Base-by-base conservation (phyloP, 371 early-diverging fungal species). In the Mortierella polycephala region DNA sequence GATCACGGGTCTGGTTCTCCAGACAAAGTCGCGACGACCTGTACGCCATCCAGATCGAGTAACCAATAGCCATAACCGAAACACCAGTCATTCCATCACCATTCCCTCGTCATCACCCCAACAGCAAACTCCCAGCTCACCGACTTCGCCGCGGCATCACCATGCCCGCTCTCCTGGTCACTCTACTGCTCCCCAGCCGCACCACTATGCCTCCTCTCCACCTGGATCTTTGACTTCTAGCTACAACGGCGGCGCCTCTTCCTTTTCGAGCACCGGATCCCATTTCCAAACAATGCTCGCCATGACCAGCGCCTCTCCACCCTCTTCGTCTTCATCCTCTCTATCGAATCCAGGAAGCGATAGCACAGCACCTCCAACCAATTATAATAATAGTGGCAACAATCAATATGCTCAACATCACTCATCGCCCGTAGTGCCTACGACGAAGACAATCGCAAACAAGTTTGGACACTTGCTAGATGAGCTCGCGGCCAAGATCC, bases 201-300 rank as follows among this genome's bases (percentile, higher is more conserved):
- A 55, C 8, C 30, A 56, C 13, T 51, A 44, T 21, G 59, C 63
- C 10, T 45, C 67, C 7, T 67, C 76, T 0, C 67, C 64, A 16
- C 16, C 66, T 4, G 71, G 30, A 59, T 71, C 76, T 0, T 44
- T 59, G 39, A 62, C 55, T 8, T 75, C 71, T 7, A 76, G 60
- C 42, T 62, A 60, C n/a, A 60, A 50, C 2, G 70, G 62, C 0
- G 71, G 30, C 0, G 57, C 61, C 14, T 76, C 76, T 5, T 76
- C 76, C 9, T 75, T 62, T 46, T 76, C 71, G 20, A 76, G 76
- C 52, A 71, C 64, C 2, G 67, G 63, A 0, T 76, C 76, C 4
- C 76, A 70, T 23, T 71, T 62, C 14, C 72, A 59, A 6, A 58
- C 18, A 18, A 68, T 65, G 63, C 54, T 77, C 8, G 62, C 72